Evolutionary conservation across 768 basidiomycete species (phyloP).

Genomic region (Kwoniella botswanensis): DNA sequence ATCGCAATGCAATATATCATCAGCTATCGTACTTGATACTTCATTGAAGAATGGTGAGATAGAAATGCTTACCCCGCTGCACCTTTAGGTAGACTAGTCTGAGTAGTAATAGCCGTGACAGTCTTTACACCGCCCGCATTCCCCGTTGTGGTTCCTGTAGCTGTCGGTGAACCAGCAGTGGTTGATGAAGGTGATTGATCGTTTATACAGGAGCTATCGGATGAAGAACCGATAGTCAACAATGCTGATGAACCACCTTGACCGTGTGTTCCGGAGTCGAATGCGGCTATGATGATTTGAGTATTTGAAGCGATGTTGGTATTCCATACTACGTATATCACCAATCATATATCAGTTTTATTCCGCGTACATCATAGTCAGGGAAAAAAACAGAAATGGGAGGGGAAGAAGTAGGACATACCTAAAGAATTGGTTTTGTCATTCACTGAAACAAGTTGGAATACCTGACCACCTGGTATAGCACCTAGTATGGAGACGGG

Average conservation of each 20-base stretch:
- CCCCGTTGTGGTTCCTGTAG: conserved; percentile 23
- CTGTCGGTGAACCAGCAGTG: conserved; percentile 27
- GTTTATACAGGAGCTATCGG: conserved; percentile 65
- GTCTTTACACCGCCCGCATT: conserved; percentile 39
- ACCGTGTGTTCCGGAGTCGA: conserved; percentile 40
- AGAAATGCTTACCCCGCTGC: conserved; percentile 38
- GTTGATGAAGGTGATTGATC: conserved; percentile 59
- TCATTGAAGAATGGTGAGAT: not conserved
- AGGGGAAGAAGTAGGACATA: conserved; percentile 8
- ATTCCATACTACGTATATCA: conserved; percentile 63
- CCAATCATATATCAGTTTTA: not conserved
- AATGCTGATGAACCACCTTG: conserved; percentile 70
- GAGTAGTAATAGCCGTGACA: conserved; percentile 45
- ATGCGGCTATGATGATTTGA: conserved; percentile 53
- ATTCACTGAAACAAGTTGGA: conserved; percentile 60
- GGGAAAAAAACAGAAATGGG: not conserved
- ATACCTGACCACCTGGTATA: conserved; percentile 68
- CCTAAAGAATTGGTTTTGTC: conserved; percentile 56
- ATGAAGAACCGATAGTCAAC: conserved; percentile 62
- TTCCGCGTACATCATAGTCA: not conserved
- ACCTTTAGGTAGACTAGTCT: conserved; percentile 22
- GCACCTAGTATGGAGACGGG: conserved; percentile 62
- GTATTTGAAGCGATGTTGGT: conserved; percentile 68
- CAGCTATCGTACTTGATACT: conserved; percentile 9
- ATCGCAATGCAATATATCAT: not conserved